phyloP scores from a whole-genome alignment of 2,329 filamentous ascomycete genomes.

The Pseudopithomyces chartarum region DNA sequence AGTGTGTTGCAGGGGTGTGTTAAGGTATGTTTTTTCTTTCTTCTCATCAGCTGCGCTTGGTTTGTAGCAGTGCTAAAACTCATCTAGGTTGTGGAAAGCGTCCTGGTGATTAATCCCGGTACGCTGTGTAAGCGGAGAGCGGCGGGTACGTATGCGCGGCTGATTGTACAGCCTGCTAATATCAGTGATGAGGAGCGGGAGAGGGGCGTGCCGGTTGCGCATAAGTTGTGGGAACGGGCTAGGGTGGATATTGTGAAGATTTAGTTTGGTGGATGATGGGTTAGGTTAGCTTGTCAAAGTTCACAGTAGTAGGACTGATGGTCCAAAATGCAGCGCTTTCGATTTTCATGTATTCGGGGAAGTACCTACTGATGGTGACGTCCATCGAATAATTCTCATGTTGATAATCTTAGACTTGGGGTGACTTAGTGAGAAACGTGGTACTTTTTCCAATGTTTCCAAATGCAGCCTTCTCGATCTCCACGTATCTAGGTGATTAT shows the following conservation, averaged over 20 bases:
- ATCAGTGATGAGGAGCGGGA: constrained; percentile 63
- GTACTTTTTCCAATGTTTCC: too few relatives aligned
- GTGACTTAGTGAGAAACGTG: too few relatives aligned
- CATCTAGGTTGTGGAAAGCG: constrained; percentile 81
- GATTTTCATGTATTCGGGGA: too few relatives aligned
- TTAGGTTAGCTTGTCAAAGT: too few relatives aligned
- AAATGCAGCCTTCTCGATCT: too few relatives aligned
- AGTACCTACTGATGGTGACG: too few relatives aligned
- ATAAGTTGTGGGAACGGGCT: constrained; percentile 80
- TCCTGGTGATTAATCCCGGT: constrained; percentile 89
- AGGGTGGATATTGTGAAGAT: constrained; percentile 88
- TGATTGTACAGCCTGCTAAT: constrained; percentile 72
- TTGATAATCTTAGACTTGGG: too few relatives aligned
- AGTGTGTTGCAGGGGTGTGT: constrained; percentile 85
- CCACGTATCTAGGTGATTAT: too few relatives aligned
- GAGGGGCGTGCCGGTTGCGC: constrained; percentile 62
- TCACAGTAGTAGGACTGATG: too few relatives aligned
- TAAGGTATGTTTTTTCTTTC: constrained; percentile 64
- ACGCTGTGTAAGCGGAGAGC: constrained; percentile 82
- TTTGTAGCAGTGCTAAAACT: constrained; percentile 12
- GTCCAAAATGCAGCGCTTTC: too few relatives aligned
- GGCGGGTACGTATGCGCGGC: constrained; percentile 81
- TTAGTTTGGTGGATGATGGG: constrained; percentile 7
- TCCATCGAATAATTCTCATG: too few relatives aligned
- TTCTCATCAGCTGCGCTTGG: constrained; percentile 6